Evolutionary conservation across 441 rosid species (phyloP).

Genomic region (Macaranga tanarius): DNA sequence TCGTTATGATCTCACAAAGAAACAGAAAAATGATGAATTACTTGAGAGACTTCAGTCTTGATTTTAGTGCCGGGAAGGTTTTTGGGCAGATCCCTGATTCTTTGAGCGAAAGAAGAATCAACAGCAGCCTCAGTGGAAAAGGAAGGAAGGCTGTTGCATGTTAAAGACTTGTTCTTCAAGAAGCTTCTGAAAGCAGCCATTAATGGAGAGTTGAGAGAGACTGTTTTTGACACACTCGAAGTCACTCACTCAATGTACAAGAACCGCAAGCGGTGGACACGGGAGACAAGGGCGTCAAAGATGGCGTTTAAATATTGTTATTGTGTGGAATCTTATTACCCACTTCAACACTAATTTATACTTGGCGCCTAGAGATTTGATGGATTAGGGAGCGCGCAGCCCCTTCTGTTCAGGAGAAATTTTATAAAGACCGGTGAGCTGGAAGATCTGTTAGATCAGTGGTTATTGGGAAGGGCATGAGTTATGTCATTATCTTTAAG

Average conservation of each 20-base stretch:
- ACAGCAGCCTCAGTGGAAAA: constrained; percentile 41
- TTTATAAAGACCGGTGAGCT: too few relatives aligned
- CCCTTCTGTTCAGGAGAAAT: too few relatives aligned
- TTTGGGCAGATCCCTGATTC: constrained; percentile 71
- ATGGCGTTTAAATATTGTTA: too few relatives aligned
- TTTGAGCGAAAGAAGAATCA: constrained; percentile 51
- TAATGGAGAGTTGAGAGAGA: constrained; percentile 8
- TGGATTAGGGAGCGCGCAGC: too few relatives aligned
- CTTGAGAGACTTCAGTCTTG: constrained; percentile 60
- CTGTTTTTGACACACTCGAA: not conserved
- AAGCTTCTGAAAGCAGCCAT: constrained; percentile 53
- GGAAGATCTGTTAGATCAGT: too few relatives aligned
- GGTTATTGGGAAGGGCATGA: too few relatives aligned
- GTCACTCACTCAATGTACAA: not conserved
- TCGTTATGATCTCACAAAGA: too few relatives aligned
- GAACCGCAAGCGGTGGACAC: not conserved
- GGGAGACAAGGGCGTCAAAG: not conserved
- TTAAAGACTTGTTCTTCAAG: constrained; percentile 32
- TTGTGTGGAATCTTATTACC: too few relatives aligned
- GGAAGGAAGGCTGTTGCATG: constrained; percentile 26
- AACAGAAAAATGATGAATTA: constrained; percentile 4
- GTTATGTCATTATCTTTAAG: too few relatives aligned
- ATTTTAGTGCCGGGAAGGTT: constrained; percentile 56
- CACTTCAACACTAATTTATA: too few relatives aligned
- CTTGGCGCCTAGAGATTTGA: too few relatives aligned